Percentiles rank a stretch among this genome's conserved stretches.
These are phyloP conservation scores for Daldinia vernicosa DNA, from an alignment of 495 filamentous ascomycete genomes.

Conservation along the genomic window DNA sequence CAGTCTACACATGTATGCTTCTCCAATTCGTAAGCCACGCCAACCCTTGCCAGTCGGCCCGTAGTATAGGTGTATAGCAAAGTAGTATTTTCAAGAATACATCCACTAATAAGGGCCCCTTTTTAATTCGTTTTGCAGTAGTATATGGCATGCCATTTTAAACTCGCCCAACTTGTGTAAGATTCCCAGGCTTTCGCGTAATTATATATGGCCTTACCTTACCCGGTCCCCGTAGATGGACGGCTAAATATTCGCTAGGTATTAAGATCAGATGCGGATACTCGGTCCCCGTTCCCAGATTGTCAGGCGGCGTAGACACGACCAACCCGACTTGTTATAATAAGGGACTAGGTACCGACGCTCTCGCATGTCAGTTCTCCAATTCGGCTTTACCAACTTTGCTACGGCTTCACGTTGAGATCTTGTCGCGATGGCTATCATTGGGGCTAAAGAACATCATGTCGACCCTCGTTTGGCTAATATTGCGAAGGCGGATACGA, in stretches of 20 bases:
- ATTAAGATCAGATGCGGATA: conserved; percentile 38
- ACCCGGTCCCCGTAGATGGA: conserved; percentile 4
- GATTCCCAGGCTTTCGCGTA: background rate
- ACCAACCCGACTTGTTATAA: conserved; percentile 4
- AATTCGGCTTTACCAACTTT: background rate
- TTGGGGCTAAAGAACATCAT: conserved; percentile 37
- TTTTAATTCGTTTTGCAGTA: background rate
- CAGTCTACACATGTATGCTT: background rate
- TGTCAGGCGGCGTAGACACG: background rate
- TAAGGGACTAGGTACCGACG: background rate
- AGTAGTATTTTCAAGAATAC: background rate
- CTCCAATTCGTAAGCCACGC: background rate
- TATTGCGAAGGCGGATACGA: conserved; percentile 52
- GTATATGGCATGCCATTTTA: background rate
- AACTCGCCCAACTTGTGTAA: background rate
- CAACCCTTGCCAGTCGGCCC: background rate
- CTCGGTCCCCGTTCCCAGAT: conserved; percentile 28
- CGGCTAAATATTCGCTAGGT: conserved; percentile 34
- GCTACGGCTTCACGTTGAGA: background rate
- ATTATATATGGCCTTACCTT: background rate
- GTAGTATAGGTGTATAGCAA: background rate
- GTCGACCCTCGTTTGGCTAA: conserved; percentile 35
- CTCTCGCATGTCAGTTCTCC: background rate
- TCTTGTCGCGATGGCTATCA: conserved; percentile 36
- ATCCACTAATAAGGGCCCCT: background rate